Evolutionary conservation across 1,284 basidiomycete genomes (phyloP).

Genomic region (Sporisorium graminicola): DNA sequence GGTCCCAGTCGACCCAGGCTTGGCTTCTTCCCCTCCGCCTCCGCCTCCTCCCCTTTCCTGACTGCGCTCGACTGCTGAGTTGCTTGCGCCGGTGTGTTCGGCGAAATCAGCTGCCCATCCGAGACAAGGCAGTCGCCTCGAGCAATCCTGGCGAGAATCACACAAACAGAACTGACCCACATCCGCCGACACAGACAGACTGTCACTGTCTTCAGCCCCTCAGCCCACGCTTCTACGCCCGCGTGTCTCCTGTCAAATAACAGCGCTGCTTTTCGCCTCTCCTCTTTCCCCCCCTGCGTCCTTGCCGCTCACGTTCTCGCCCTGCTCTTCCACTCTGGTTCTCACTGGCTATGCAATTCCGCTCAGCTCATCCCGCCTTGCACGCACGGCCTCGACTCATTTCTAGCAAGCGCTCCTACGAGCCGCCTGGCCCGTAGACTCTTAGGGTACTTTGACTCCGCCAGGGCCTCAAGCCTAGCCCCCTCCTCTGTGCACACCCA

Average conservation of each 20-base stretch:
- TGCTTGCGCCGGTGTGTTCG: background rate
- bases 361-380: background rate
- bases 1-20: background rate
- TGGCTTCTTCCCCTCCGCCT: no score
- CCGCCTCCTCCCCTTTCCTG: no score
- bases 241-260: constrained; percentile 1
- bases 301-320: no score
- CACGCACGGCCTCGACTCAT: background rate
- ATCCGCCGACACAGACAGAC: background rate
- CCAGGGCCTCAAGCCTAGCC: background rate
- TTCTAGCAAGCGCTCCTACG: background rate
- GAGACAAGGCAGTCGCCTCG: background rate
- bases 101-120: background rate
- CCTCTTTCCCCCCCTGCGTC: background rate
- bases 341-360: background rate
- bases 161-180: constrained; percentile 13
- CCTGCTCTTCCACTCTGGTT: background rate
- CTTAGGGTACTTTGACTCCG: constrained; percentile 1
- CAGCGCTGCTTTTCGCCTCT: background rate
- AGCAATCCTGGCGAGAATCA: background rate
- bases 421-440: background rate
- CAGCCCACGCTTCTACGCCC: constrained; percentile 3
- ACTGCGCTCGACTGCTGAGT: no score
- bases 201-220: background rate
- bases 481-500: background rate